phyloP scores from a whole-genome alignment of 2,329 filamentous ascomycete species.

The Cercospora brassicicola region DNA sequence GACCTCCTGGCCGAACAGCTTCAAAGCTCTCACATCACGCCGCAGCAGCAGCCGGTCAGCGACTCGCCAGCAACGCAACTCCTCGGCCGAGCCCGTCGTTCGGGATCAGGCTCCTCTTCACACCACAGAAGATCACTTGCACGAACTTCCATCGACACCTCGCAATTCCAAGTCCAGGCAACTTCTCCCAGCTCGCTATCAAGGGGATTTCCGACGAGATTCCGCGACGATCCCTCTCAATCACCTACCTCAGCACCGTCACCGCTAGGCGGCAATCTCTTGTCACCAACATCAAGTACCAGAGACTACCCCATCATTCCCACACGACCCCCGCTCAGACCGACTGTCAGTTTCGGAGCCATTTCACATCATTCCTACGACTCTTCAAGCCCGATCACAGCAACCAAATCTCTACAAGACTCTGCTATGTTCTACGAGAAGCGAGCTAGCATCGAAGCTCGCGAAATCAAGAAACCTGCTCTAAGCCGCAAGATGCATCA shows the following conservation, averaged over 20 bases:
- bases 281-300: not conserved
- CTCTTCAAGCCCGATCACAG: constrained; percentile 12
- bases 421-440: constrained; percentile 3
- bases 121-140: constrained; percentile 9
- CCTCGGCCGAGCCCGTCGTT: constrained; percentile 16
- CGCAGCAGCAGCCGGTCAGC: constrained; percentile 3
- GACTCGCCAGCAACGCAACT: constrained; percentile 7
- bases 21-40: not conserved
- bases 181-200: constrained; percentile 7
- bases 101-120: not conserved
- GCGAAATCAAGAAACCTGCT: not conserved
- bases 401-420: not conserved
- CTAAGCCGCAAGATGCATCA: not conserved
- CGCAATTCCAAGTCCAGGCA: constrained; percentile 8
- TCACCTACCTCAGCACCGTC: constrained; percentile 6
- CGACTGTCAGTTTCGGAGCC: constrained; percentile 24
- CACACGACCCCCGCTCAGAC: constrained; percentile 21
- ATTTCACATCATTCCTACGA: constrained; percentile 23
- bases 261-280: not conserved
- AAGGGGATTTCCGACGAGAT: constrained; percentile 23
- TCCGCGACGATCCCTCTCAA: constrained; percentile 27
- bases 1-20: constrained; percentile 22
- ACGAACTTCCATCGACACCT: constrained; percentile 17
- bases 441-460: not conserved
- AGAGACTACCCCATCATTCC: constrained; percentile 22